Evolutionary conservation across 1,284 basidiomycete genomes (phyloP).

Genomic region (Ustilago cynodontis): DNA sequence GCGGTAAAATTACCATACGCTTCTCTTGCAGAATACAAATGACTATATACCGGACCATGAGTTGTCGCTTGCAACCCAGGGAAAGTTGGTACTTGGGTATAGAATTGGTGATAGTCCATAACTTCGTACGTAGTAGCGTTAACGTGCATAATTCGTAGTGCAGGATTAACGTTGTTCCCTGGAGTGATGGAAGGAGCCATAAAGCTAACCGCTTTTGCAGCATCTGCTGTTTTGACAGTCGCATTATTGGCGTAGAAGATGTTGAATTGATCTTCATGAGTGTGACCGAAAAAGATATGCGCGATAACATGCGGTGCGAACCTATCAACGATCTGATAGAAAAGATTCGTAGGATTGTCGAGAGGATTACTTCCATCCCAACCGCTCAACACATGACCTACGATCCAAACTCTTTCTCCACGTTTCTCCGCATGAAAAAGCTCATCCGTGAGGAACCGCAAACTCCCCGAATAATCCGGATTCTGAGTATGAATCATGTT

Average conservation of each 20-base stretch:
- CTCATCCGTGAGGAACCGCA: constrained; percentile 83
- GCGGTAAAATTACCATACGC: constrained; percentile 75
- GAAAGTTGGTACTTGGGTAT: constrained; percentile 55
- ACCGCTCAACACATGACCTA: constrained; percentile 81
- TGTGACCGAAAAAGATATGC: constrained; percentile 84
- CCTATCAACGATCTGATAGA: constrained; percentile 77
- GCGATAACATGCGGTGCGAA: constrained; percentile 83
- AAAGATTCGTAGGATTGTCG: constrained; percentile 61
- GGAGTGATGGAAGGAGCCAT: constrained; percentile 81
- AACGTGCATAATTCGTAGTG: constrained; percentile 83
- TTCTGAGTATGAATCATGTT: constrained; percentile 81
- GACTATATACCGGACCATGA: constrained; percentile 77
- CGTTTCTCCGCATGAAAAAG: constrained; percentile 73
- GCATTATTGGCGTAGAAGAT: constrained; percentile 85
- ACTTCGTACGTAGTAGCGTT: constrained; percentile 74
- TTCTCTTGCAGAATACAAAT: constrained; percentile 80
- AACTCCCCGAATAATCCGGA: constrained; percentile 80
- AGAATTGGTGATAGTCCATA: constrained; percentile 66
- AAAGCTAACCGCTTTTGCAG: constrained; percentile 70
- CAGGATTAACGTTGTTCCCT: constrained; percentile 80
- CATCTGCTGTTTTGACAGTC: constrained; percentile 31
- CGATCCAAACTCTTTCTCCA: constrained; percentile 76
- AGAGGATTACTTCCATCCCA: constrained; percentile 78
- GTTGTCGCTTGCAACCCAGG: constrained; percentile 73
- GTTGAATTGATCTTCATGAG: constrained; percentile 83